These are phyloP conservation scores for Elsinoe perseae DNA, from an alignment of 2,329 filamentous ascomycete genomes.

Conservation along the genomic window DNA sequence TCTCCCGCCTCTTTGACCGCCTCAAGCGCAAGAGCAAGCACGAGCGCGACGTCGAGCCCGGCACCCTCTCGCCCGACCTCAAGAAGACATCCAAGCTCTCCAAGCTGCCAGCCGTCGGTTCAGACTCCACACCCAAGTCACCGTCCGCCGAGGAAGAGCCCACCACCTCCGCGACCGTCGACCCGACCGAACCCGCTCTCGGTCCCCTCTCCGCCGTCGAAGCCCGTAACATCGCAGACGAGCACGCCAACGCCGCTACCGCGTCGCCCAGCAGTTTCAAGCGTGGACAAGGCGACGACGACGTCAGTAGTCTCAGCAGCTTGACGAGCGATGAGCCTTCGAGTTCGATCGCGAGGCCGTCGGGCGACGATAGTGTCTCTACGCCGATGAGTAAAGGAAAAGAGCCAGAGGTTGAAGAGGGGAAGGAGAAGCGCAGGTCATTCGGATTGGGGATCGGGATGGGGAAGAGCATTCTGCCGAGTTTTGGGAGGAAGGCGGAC, in stretches of 20 bases:
- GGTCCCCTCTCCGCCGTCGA: conserved; percentile 8
- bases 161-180: conserved; percentile 2
- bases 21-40: conserved; percentile 8
- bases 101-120: neutral
- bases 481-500: neutral
- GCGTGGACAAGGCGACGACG: neutral
- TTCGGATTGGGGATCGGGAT: conserved; percentile 6
- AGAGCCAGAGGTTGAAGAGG: neutral
- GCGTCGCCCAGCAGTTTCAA: conserved; percentile 4
- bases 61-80: neutral
- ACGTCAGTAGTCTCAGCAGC: neutral
- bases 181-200: conserved; percentile 6
- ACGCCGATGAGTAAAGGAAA: neutral
- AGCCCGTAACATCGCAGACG: neutral
- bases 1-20: neutral
- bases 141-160: neutral
- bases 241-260: neutral
- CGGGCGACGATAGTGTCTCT: neutral
- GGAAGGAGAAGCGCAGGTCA: conserved; percentile 8
- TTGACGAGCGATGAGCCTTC: conserved; percentile 4
- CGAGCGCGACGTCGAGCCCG: conserved; percentile 8
- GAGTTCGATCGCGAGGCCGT: neutral
- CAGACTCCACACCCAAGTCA: neutral
- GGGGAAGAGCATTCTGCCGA: neutral
- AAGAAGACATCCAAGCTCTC: neutral